Conservation (phyloP, 257 asterid genomes). For the Cordia subcordata region DNA sequence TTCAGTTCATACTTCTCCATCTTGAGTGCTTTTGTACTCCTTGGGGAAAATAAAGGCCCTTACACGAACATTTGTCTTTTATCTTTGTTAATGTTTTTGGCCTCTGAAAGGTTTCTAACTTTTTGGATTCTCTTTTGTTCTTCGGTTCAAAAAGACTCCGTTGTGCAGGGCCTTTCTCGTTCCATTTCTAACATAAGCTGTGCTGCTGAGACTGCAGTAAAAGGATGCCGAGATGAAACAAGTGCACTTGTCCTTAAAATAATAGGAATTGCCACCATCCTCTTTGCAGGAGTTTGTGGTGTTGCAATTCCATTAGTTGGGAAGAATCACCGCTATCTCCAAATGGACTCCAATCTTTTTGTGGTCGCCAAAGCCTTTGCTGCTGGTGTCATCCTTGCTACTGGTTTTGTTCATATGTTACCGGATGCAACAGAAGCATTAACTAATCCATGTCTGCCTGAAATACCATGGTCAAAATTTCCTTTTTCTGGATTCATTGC, state of each 20-base stretch:
- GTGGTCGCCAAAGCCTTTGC: slow-evolving; percentile 89
- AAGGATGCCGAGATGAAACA: slow-evolving; percentile 59
- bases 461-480: slow-evolving; percentile 72
- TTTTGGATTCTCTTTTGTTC: slow-evolving; percentile 9
- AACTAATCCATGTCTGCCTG: slow-evolving; percentile 61
- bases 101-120: slow-evolving; percentile 7
- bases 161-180: slow-evolving; percentile 42
- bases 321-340: slow-evolving; percentile 62
- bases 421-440: slow-evolving; percentile 74
- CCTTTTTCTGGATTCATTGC: slow-evolving; percentile 96
- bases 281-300: slow-evolving; percentile 73
- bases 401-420: slow-evolving; percentile 94
- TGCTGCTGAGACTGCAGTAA: slow-evolving; percentile 25
- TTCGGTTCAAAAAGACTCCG: slow-evolving; percentile 42
- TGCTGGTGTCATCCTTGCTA: slow-evolving; percentile 96
- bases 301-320: slow-evolving; percentile 80
- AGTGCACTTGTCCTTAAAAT: slow-evolving; percentile 59
- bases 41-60: background rate
- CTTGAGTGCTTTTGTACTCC: background rate
- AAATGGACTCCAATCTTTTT: slow-evolving; percentile 72
- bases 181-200: slow-evolving; percentile 63
- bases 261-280: slow-evolving; percentile 68
- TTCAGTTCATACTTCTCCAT: no score
- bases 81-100: background rate
- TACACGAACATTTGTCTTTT: background rate